Evolutionary conservation across 345 rosid genomes (phyloP).

Genomic region (Eucalyptus tenuipes): DNA sequence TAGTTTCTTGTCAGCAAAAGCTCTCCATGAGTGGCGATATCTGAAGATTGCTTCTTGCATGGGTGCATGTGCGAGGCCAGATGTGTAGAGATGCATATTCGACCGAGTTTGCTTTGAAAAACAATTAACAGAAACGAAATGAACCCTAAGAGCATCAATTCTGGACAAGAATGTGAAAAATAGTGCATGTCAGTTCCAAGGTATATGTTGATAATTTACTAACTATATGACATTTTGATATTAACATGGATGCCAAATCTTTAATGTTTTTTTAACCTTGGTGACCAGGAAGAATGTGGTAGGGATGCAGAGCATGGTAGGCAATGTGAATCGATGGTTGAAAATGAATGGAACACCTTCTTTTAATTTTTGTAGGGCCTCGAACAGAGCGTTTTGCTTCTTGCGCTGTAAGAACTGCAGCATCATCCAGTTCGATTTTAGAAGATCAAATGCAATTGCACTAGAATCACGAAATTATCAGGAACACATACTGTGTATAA

Average conservation of each 20-base stretch:
- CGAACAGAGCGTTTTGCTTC: conserved; percentile 37
- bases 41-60: conserved; percentile 28
- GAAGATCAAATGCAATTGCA: neutral
- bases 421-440: neutral
- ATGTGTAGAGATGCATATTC: conserved; percentile 45
- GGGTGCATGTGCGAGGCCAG: conserved; percentile 59
- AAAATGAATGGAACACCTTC: conserved; percentile 20
- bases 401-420: conserved; percentile 35
- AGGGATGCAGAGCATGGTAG: neutral
- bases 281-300: neutral
- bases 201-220: neutral
- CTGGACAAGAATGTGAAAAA: conserved; percentile 18
- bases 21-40: neutral
- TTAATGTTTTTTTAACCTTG: neutral
- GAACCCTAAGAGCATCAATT: conserved; percentile 89
- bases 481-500: neutral
- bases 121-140: conserved; percentile 72
- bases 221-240: neutral
- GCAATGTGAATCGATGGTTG: neutral
- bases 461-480: neutral
- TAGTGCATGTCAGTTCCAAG: neutral
- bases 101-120: conserved; percentile 34
- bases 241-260: neutral
- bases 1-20: neutral
- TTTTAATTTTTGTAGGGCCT: conserved; percentile 72